Base-by-base conservation (phyloP, 2,329 filamentous ascomycete genomes). In the Aspergillus pseudonomiae region DNA sequence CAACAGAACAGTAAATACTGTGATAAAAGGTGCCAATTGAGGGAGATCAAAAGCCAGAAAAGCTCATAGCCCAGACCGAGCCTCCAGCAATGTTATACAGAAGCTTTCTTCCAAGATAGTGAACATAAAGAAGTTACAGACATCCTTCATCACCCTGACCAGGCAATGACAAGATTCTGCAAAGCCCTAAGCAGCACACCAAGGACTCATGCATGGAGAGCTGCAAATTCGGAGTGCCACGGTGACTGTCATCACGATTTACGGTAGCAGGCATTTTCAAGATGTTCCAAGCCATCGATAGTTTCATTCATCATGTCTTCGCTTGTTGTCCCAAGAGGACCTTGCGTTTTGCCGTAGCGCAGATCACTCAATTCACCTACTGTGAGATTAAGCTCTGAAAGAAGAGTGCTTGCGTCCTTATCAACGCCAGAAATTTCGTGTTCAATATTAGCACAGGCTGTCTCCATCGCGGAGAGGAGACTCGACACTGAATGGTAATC, bases 311-410 rank as follows among this genome's bases (percentile, higher is more conserved):
- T 83, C 36, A 94, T 78, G 63, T 87, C 83, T 26, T 83, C 77
- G 28, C 66, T 67, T 66, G 91, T 90, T 41, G 86, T 84, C 12
- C 77, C 79, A 26, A 77, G 74, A 28, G 80, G 75, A 28, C 79
- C 79, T 45, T 79, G 77, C 63, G 95, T 85, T 61, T 88, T 89
- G 43, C 93, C 93, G 72, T 95, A 94, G 53, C 91, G 88, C 61
- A 96, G 82, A 77, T 96, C 92, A 76, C 92, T 96, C 74, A 97
- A 80, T 55, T 86, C 87, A 36, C 90, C 90, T 19, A 95, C 85
- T 0, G 85, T 89, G 61, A 87, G 84, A 67, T 84, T 84, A 58
- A 95, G 84, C 12, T 87, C 85, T 4, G 84, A 81, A 6, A 91
- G 77, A 3, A 93, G 79, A 1, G 76, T 75, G 0, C 83, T 82